Base-by-base conservation (phyloP, 257 asterid genomes). In the Lantana camara region DNA sequence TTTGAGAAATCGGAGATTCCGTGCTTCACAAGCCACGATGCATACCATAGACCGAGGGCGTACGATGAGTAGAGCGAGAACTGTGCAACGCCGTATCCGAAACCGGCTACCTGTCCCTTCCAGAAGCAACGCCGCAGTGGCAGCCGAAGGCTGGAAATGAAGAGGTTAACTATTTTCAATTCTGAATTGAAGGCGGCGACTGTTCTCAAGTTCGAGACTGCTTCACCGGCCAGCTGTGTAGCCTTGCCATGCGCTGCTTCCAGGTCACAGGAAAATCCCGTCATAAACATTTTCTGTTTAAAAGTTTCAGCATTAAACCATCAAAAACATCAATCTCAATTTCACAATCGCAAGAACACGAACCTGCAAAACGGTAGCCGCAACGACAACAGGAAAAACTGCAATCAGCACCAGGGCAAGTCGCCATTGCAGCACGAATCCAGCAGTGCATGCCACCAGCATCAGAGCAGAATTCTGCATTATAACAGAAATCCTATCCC, bases 381-480 rank as follows among this genome's bases (percentile, higher is more conserved):
- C 98, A 51, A 91, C 98, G 0, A 91, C 98, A 0, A 91, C 85
- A 0, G 98, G 98, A 61, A 91, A 91, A 52, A 91, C 95, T 0
- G 91, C 98, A 4, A 91, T 50, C 22, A 91, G 93, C n/a, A 91
- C 95, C 4, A 91, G 90, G 38, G 98, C 95, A 9, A 91, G 89
- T 52, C 96, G 94, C 98, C 96, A 91, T 54, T 91, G 98, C 71
- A 91, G 57, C n/a, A 88, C 91, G 9, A 91, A 91, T 7, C 98
- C 98, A 35, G 95, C 98, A 7, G 96, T 91, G 72, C 96, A 91
- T 2, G 98, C 96, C 7, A 91, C 98, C 2, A 91, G 83, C 98
- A 91, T 91, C 27, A 91, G 98, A 17, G 98, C 95, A 7, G 96
- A 88, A 80, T 91, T 91, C 83, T 91, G 97, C 97, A 91, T 84